Evolutionary conservation across 2,329 filamentous ascomycete genomes (phyloP), one percentile per base, ranked within the genome.

Genomic region (Chaetomiaceae sp.): DNA sequence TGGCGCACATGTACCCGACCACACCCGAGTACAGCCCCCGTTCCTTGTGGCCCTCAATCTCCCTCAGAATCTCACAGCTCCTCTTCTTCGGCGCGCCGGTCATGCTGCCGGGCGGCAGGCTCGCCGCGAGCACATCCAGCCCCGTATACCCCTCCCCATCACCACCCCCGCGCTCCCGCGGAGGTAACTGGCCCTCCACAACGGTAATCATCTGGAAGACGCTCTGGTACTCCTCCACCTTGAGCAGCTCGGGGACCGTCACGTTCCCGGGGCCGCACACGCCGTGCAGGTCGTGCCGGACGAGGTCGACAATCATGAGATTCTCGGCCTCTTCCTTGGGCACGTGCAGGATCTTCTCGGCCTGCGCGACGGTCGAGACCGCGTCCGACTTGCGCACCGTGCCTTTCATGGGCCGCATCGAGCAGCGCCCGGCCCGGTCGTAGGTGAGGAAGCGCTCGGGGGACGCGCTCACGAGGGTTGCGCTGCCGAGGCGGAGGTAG

Each of bases 261-360:
- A 96, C 90, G 54, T 81, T 80, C 0, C 84, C 85, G 1, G 86
- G 79, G 5, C 88, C 89, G 56, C 86, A 89, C 8, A 95, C 84
- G n/a, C 85, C 83, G 68, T 95, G 87, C 11, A 97, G 75, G 68
- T 97, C 92, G 65, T 97, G 92, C 0, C 92, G 82, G n/a, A 96
- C 94, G 1, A 97, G 77, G 68, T 97, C 92, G 2, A 96, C 91
- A 63, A 97, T 96, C 94, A 97, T 97, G 21, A 97, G 79, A 65
- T 97, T 97, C 73, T 97, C 92, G 0, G 92, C 92, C 62, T 89
- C 85, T 69, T 97, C 94, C 68, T 97, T 97, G 20, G 88, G 86
- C 0, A 89, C 80, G 53, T 86, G 82, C 13, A 96, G 79, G 34
- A 95, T 81, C 25, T 74, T 72, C 56, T 85, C 82, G 1, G 92